A percentile compares a stretch with the other conserved stretches of the same genome.
phyloP scores from a whole-genome alignment of 2,329 filamentous ascomycete genomes.

The Dothistroma septosporum region DNA sequence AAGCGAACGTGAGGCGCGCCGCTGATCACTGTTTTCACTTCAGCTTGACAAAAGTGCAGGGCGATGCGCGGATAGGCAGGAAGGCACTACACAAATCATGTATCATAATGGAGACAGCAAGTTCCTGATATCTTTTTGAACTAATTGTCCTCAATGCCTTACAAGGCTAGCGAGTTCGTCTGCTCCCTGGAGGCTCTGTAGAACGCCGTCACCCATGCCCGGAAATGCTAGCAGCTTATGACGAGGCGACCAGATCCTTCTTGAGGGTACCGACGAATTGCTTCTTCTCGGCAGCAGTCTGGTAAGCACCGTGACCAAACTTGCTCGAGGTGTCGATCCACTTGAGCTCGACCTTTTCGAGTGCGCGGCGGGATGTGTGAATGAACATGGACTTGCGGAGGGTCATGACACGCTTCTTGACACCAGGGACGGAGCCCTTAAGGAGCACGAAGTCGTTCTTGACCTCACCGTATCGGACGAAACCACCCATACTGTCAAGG shows the following conservation, averaged over 20 bases:
- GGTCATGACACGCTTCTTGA: slow-evolving; percentile 99
- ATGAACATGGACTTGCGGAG: slow-evolving; percentile 98
- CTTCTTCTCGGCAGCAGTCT: slow-evolving; percentile 97
- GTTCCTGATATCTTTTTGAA: slow-evolving; percentile 7
- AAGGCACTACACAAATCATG: not conserved
- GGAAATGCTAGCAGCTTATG: slow-evolving; percentile 21
- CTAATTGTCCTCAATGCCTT: slow-evolving; percentile 11
- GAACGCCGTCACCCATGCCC: slow-evolving; percentile 11
- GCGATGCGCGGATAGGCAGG: not conserved
- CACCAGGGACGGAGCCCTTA: slow-evolving; percentile 96
- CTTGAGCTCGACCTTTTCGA: slow-evolving; percentile 99
- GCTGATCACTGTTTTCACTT: not conserved
- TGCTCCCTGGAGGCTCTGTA: not conserved
- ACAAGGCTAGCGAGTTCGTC: slow-evolving; percentile 3
- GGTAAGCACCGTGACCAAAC: slow-evolving; percentile 99
- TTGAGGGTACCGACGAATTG: slow-evolving; percentile 97
- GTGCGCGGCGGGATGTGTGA: slow-evolving; percentile 89
- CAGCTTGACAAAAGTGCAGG: not conserved
- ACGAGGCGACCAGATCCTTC: slow-evolving; percentile 71
- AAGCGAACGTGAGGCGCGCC: not conserved
- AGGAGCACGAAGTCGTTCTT: slow-evolving; percentile 99
- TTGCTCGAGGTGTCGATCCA: slow-evolving; percentile 99
- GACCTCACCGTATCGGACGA: slow-evolving; percentile 98
- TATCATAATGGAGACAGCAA: not conserved
- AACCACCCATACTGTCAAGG: slow-evolving; percentile 78